Base-by-base conservation (phyloP, 176 grass and related monocot genomes). In the Oryza nivara region DNA sequence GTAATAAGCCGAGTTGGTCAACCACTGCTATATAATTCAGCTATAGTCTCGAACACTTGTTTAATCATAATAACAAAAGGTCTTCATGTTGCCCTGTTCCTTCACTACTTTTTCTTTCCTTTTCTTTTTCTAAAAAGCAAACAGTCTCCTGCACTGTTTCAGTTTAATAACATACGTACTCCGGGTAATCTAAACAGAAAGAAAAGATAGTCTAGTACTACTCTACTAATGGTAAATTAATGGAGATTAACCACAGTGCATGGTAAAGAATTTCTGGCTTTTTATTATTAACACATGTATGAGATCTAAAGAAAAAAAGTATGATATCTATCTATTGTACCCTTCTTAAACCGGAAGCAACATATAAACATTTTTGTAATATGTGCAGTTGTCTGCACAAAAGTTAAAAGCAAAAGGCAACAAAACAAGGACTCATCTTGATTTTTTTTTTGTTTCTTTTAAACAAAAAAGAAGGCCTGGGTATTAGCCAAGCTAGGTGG, bases 341-440 rank as follows among this genome's bases (percentile, higher is more conserved):
- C 32, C 35, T 81, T 25, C 58, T 74, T 44, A 1, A 46, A 40
- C 26, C 34, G 81, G 64, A 83, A 83, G 56, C 41, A 66, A 56
- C 14, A 7, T 52, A 52, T 19, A 56, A 66, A 28, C 56, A 12
- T 2, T 4, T 56, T 13, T 19, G 9, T 19, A 19, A 17, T 6
- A 67, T 7, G 60, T 75, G 60, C 60, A 66, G 56, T 60, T 60
- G 19, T 60, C 2, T 20, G 3, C 56, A 60, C 19, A 72, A 52
- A 54, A 32, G 77, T 77, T 76, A n/a, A 9, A 9, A 68, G 20
- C 4, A 20, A 49, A 81, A 76, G 3, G 6, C 58, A 72, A 77
- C 75, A 9, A 7, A 45, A 56, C 54, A 61, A 44, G 1, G 11
- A 3, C 3, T 1, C 22, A 17, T 52, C 38, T 47, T 38, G 44